phyloP scores from a whole-genome alignment of 1,284 basidiomycete genomes.

The Binderoboletus segoi region DNA sequence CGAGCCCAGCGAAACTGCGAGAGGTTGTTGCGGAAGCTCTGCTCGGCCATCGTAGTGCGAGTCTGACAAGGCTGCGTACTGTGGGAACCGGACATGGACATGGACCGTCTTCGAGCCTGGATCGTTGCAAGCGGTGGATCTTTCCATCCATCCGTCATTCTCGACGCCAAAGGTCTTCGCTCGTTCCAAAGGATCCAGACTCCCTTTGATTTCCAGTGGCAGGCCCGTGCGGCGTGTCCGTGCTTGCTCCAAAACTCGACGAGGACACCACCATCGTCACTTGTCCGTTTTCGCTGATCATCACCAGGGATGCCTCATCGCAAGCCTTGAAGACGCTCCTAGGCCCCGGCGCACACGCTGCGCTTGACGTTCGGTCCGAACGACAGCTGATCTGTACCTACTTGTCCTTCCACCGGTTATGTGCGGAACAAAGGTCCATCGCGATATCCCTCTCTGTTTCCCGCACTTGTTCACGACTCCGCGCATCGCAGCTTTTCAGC shows the following conservation, averaged over 20 bases:
- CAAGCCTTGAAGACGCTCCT: constrained; percentile 48
- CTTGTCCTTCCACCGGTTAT: constrained; percentile 71
- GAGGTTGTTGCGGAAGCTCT: constrained; percentile 67
- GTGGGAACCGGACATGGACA: background rate
- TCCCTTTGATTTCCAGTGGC: too few species aligned
- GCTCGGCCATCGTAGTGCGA: constrained; percentile 47
- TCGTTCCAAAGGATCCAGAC: too few species aligned
- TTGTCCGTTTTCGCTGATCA: constrained; percentile 73
- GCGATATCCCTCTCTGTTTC: constrained; percentile 5
- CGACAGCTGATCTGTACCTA: constrained; percentile 76
- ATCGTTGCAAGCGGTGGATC: constrained; percentile 15
- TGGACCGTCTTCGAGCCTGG: constrained; percentile 22
- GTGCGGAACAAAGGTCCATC: constrained; percentile 34
- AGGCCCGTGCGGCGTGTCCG: constrained; percentile 59
- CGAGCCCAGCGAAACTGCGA: constrained; percentile 87
- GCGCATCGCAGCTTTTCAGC: constrained; percentile 18
- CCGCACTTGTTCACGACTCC: constrained; percentile 31
- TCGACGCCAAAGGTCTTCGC: constrained; percentile 11
- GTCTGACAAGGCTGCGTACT: background rate
- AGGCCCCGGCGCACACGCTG: constrained; percentile 15
- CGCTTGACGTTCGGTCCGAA: constrained; percentile 56
- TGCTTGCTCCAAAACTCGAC: constrained; percentile 55
- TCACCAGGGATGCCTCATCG: constrained; percentile 60
- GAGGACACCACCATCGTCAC: constrained; percentile 63
- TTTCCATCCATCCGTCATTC: constrained; percentile 18